Percentiles rank a stretch among this genome's conserved stretches.
phyloP scores from a whole-genome alignment of 2,329 filamentous ascomycete species.

The Penicillium fuscoglaucum region DNA sequence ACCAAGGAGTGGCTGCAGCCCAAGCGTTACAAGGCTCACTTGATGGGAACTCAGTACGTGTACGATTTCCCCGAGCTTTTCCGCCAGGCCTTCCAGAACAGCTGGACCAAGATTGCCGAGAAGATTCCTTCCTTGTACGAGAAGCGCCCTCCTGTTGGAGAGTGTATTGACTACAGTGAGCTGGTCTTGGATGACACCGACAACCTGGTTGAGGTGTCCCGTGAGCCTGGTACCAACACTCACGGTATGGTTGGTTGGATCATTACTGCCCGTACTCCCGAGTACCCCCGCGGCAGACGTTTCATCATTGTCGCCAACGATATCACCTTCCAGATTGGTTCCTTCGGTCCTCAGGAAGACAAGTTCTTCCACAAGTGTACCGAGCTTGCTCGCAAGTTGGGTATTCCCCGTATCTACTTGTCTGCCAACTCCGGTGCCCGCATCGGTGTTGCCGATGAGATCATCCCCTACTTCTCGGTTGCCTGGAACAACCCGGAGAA shows the following conservation, averaged over 20 bases:
- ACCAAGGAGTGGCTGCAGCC: conserved; percentile 99
- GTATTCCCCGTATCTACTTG: conserved; percentile 94
- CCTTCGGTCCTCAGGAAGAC: conserved; percentile 94
- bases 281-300: conserved; percentile 87
- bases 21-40: conserved; percentile 98
- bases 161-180: conserved; percentile 92
- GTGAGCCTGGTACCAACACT: conserved; percentile 90
- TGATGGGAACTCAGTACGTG: conserved; percentile 99
- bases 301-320: conserved; percentile 99
- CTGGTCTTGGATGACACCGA: conserved; percentile 93
- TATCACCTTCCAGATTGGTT: conserved; percentile 98
- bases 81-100: conserved; percentile 95
- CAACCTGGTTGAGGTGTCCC: conserved; percentile 86
- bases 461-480: conserved; percentile 95
- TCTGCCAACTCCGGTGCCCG: conserved; percentile 99
- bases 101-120: conserved; percentile 75
- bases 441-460: conserved; percentile 92
- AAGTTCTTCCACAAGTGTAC: conserved; percentile 99
- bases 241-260: conserved; percentile 99
- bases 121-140: conserved; percentile 72
- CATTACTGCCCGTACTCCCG: conserved; percentile 88
- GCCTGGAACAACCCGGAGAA: conserved; percentile 86
- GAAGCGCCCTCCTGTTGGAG: conserved; percentile 79
- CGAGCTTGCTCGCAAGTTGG: conserved; percentile 87
- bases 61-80: conserved; percentile 99